Base-by-base conservation (phyloP, 202 grass and related monocot genomes). In the Hordeum pubiflorum region DNA sequence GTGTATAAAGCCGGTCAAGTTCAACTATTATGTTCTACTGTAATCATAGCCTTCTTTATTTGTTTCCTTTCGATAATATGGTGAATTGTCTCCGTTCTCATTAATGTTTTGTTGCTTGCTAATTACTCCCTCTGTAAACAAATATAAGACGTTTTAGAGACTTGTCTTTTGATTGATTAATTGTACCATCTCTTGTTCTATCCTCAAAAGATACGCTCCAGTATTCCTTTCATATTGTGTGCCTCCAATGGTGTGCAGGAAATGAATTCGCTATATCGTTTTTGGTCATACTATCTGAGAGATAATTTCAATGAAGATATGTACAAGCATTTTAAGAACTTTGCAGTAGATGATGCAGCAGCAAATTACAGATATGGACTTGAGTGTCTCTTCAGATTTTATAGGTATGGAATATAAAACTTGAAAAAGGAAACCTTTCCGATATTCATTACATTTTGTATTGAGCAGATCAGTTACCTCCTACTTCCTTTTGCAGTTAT, bases 361-460 rank as follows among this genome's bases (percentile, higher is more conserved):
- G 89, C 92, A 67, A 93, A 83, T 71, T 99, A 99, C 78, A 89
- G 85, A 85, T 99, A 99, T 87, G 92, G 96, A 48, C 85, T 99
- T 15, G 90, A 99, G 62, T 99, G 96, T 65, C 92, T 99, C 78
- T 99, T 99, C 78, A 95, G 96, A 90, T 99, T 96, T 91, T 99
- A 96, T 87, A 99, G 96, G 96, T 95, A 84, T 14, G 17, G 17
- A 29, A 6, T 17, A 82, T 60, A 17, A 6, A 63, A 82, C 6
- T 81, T 63, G 23, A 4, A 66, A 18, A 37, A 66, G 32, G 81
- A 74, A 24, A 22, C 46, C 18, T 27, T 64, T 24, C 9, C 6
- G 34, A 59, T 50, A n/a, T 60, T 78, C 56, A 15, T 78, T 81
- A 73, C 59, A 34, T 44, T 54, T 66, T 13, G 17, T 41, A 17